Percentiles rank a stretch among this genome's conserved stretches.
phyloP scores from a whole-genome alignment of 2,329 filamentous ascomycete species.

The Tolypocladium guangdongense region DNA sequence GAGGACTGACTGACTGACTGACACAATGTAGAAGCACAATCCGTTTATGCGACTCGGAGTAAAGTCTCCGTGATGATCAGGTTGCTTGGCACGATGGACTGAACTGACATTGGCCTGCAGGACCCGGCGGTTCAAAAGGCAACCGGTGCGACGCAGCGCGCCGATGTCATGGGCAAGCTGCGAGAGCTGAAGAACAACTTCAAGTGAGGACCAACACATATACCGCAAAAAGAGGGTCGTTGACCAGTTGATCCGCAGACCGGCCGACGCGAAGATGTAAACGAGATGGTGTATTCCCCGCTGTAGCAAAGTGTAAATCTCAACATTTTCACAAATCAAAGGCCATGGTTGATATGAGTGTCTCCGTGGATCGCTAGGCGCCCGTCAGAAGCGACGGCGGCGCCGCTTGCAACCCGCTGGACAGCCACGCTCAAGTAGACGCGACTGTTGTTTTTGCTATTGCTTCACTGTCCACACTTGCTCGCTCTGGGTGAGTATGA shows the following conservation, averaged over 20 bases:
- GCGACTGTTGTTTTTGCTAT: constrained; percentile 33
- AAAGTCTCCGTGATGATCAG: constrained; percentile 19
- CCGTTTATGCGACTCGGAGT: constrained; percentile 88
- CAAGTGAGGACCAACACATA: constrained; percentile 33
- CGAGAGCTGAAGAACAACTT: constrained; percentile 84
- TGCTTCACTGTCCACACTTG: constrained; percentile 63
- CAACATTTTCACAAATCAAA: neutral
- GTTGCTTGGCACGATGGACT: neutral
- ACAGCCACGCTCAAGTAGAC: constrained; percentile 11
- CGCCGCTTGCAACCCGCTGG: constrained; percentile 20
- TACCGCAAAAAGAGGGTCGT: neutral
- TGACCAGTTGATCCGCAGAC: constrained; percentile 9
- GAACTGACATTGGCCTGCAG: constrained; percentile 24
- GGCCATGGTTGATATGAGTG: neutral
- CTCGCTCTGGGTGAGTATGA: constrained; percentile 39
- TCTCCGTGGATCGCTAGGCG: constrained; percentile 23
- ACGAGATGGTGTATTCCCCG: neutral
- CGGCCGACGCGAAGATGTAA: constrained; percentile 13
- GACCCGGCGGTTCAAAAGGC: constrained; percentile 77
- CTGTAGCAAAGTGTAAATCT: neutral
- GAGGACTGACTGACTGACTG: neutral
- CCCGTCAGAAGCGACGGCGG: constrained; percentile 11
- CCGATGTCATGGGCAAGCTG: constrained; percentile 76
- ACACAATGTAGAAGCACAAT: constrained; percentile 61
- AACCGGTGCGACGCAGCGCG: constrained; percentile 68